phyloP scores from a whole-genome alignment of 257 asterid genomes.

The Striga asiatica region DNA sequence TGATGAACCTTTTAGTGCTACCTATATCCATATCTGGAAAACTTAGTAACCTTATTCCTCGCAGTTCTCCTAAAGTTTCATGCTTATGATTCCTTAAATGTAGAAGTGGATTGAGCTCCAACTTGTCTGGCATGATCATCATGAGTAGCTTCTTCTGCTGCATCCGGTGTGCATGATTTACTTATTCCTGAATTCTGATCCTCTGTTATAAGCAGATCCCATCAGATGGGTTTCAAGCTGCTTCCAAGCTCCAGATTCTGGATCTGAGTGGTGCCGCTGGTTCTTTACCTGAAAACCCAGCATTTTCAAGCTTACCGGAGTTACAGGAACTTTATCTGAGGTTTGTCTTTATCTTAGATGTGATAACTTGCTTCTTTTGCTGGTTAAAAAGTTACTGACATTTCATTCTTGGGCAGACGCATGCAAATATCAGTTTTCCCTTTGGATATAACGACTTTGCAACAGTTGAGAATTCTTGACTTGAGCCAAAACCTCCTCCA shows the following conservation, averaged over 20 bases:
- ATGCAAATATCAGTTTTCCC: conserved; percentile 67
- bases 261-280: conserved; percentile 74
- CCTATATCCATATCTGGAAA: neutral
- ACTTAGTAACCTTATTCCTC: conserved; percentile 3
- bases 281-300: conserved; percentile 58
- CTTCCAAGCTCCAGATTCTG: conserved; percentile 73
- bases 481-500: conserved; percentile 79
- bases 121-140: neutral
- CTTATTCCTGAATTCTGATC: conserved; percentile 9
- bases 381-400: conserved; percentile 8
- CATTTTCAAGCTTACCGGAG: conserved; percentile 58
- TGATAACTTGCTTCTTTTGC: conserved; percentile 3
- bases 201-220: conserved; percentile 45
- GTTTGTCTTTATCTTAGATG: conserved; percentile 28
- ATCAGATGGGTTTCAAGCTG: conserved; percentile 59
- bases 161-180: conserved; percentile 3
- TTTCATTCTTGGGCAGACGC: conserved; percentile 53
- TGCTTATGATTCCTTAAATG: conserved; percentile 10
- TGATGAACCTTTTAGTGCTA: neutral
- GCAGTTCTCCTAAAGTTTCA: neutral
- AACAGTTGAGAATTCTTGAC: conserved; percentile 65
- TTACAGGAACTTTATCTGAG: conserved; percentile 91
- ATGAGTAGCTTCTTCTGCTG: neutral
- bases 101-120: neutral
- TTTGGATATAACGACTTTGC: conserved; percentile 43